phyloP scores from a whole-genome alignment of 306 rosid species.

The Pachyrhizus erosus region DNA sequence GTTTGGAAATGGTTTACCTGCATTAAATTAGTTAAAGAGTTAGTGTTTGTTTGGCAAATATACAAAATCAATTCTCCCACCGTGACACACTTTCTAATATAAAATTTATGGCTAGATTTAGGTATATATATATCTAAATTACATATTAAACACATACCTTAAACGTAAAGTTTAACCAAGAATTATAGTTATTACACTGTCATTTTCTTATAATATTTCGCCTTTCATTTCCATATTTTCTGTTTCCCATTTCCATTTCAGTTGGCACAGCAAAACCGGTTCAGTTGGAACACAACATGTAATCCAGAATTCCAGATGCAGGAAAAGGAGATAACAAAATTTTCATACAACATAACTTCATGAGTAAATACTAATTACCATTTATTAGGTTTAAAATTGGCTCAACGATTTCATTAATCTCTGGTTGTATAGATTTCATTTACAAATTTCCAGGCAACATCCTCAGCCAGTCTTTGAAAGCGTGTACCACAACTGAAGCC shows the following conservation, averaged over 20 bases:
- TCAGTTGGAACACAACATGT: neutral
- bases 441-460: conserved; percentile 85
- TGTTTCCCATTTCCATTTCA: neutral
- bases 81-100: neutral
- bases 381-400: conserved; percentile 55
- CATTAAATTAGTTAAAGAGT: conserved; percentile 38
- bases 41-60: neutral
- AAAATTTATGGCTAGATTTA: neutral
- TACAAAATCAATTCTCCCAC: neutral
- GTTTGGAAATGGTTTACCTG: conserved; percentile 71
- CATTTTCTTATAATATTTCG: neutral
- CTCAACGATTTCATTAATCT: conserved; percentile 71
- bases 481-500: conserved; percentile 70
- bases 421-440: conserved; percentile 80
- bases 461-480: conserved; percentile 94
- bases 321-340: neutral
- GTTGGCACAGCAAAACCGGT: neutral
- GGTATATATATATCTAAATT: neutral
- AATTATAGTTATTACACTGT: neutral
- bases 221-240: neutral
- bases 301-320: neutral
- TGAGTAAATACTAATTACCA: conserved; percentile 52
- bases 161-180: neutral
- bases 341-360: neutral
- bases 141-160: neutral